phyloP scores from a whole-genome alignment of 805 yeast species.

The Tetrapisispora fleetii region DNA sequence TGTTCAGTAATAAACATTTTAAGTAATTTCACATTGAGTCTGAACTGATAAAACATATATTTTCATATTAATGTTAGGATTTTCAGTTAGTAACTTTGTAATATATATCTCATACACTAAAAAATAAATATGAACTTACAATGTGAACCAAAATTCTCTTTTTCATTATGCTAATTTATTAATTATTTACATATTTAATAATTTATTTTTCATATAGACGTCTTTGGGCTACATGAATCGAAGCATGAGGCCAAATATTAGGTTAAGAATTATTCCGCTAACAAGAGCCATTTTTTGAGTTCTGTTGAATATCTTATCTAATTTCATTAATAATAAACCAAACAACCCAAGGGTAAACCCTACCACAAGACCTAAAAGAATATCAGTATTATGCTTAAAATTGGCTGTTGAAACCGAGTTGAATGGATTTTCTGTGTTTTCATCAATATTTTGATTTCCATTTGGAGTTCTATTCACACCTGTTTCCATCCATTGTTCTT shows the following conservation, averaged over 20 bases:
- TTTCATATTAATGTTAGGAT: background rate
- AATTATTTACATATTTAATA: background rate
- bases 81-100: background rate
- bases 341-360: constrained; percentile 73
- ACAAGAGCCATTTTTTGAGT: constrained; percentile 59
- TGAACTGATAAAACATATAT: background rate
- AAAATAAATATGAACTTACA: background rate
- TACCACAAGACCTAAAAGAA: constrained; percentile 56
- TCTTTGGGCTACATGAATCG: background rate
- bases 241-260: constrained; percentile 46
- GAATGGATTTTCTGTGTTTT: constrained; percentile 28
- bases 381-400: constrained; percentile 49
- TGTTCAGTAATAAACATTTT: background rate
- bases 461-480: constrained; percentile 34
- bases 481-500: constrained; percentile 82
- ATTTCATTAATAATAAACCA: constrained; percentile 51
- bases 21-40: background rate
- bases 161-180: background rate
- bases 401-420: constrained; percentile 33
- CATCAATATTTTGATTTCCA: constrained; percentile 43
- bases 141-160: background rate
- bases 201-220: background rate
- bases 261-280: constrained; percentile 61
- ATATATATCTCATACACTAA: background rate
- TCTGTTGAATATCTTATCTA: constrained; percentile 51